Base-by-base conservation (phyloP, 352 stramenopile genomes). In the Phytophthora pini region DNA sequence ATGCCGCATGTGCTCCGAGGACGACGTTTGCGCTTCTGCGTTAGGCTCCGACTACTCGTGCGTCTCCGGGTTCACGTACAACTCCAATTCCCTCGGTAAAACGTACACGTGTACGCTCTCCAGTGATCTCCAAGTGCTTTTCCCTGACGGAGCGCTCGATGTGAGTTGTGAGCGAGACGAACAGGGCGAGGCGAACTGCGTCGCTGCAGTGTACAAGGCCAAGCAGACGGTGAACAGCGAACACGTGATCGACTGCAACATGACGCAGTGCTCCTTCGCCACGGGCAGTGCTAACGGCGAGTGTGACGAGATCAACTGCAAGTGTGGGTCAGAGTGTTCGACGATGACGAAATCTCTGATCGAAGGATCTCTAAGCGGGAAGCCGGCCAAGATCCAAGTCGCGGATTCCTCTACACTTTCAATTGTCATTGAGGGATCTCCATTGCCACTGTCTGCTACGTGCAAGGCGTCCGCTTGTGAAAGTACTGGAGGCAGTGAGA, bases 381-480 rank as follows among this genome's bases (percentile, higher is more conserved):
- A 92, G 41, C 75, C 84, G 4, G 82, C 71, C 32, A 84, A 80
- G 62, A 70, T 89, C 41, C 53, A 56, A 50, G 69, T 79, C 4
- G 53, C 60, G 9, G 78, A 81, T 43, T 51, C 29, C n/a, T 78
- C 78, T 11, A 53, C 68, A 7, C 31, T 36, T 36, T 36, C 31
- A 13, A 36, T 36, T 36, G 31, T 36, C 31, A 36, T 36, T 36
- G 31, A 36, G 52, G 70, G 36, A 46, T 94, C 10, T 63, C 79
- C 15, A 78, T 94, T 45, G 69, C 85, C 85, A n/a, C 55, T 94
- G n/a, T 77, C 77, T 10, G 85, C 80, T 29, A 82, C 74, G 4
- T 94, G 85, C 56, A 70, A 68, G 15, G 85, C 83, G 0, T 87
- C 83, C 1, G 79, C 76, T 2, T 94, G 85, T 59, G 83, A 92